Base-by-base conservation (phyloP, 2,329 filamentous ascomycete genomes). In the Furcasterigmium sp. region DNA sequence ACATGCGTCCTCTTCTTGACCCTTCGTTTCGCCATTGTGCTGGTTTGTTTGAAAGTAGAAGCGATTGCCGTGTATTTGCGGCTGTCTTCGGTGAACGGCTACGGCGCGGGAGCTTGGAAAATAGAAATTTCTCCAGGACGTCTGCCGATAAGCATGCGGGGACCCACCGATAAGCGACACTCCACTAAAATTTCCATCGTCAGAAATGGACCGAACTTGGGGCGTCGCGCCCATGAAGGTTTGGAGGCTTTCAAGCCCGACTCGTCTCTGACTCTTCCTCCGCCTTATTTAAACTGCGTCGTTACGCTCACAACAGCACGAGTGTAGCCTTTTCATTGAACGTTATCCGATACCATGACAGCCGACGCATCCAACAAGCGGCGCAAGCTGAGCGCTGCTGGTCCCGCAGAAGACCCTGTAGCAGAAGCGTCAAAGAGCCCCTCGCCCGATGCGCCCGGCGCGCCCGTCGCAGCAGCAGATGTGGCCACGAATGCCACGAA, bases 1-100 rank as follows among this genome's bases (percentile, higher is more conserved):
- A 84, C 66, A 65, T 95, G 90, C 47, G 91, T 95, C 62, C 88
- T 83, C 78, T 91, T 95, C 73, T 95, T 96, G 41, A 81, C 82
- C 58, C 89, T 76, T 68, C 78, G 77, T 63, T 84, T 85, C 28
- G 87, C 89, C 91, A 95, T 95, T 57, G 47, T 58, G 51, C 11
- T 35, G 32, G n/a, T 35, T 35, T 35, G 32, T 11, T 26, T n/a
- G 23, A 11, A 35, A 35, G 32, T 17, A 15, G 32, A 35, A 6
- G 13, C 32, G 18, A 17, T 35, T 15, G 32, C 32, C 11, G 32
- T n/a, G 32, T 15, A 10, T 13, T 6, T 32, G 29, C 29, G 32
- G 32, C 32, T 35, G 32, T 35, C 32, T 15, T 35, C 32, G 32
- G 32, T 35, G 32, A 35, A 17, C 15, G 29, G 32, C 15, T 17